phyloP scores from a whole-genome alignment of 805 yeast genomes.

The Pichia cabralensis region DNA sequence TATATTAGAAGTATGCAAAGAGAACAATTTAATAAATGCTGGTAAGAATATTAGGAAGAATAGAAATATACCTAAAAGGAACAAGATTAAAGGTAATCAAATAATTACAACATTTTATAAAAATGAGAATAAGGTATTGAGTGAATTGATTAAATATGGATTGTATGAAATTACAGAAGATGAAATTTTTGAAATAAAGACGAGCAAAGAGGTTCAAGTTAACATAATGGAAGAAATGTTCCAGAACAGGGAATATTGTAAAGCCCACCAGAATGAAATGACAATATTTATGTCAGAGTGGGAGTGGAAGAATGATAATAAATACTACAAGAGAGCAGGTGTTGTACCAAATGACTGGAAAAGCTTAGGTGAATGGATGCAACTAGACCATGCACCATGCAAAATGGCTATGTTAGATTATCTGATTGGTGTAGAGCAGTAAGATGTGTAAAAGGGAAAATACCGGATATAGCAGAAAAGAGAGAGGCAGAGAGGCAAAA shows the following conservation, averaged over 20 bases:
- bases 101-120: neutral
- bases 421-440: neutral
- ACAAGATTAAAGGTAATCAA: slow-evolving; percentile 1
- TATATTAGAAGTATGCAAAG: neutral
- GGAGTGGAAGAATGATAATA: slow-evolving; percentile 1
- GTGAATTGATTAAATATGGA: neutral
- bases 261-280: slow-evolving; percentile 4
- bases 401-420: slow-evolving; percentile 1
- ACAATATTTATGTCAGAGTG: neutral
- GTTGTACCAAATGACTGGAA: slow-evolving; percentile 2
- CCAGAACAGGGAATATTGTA: neutral
- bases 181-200: neutral
- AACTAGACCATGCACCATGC: slow-evolving; percentile 3
- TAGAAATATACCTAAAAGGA: neutral
- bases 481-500: too few species aligned
- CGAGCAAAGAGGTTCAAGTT: neutral
- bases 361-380: neutral
- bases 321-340: neutral
- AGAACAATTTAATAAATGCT: neutral
- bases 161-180: slow-evolving; percentile 3
- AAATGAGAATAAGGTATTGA: neutral
- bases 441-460: too few species aligned
- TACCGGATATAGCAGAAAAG: too few species aligned
- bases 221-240: slow-evolving; percentile 3
- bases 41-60: neutral